Base-by-base conservation (phyloP, 163 green algal genomes). In the Chloromonas sp. region DNA sequence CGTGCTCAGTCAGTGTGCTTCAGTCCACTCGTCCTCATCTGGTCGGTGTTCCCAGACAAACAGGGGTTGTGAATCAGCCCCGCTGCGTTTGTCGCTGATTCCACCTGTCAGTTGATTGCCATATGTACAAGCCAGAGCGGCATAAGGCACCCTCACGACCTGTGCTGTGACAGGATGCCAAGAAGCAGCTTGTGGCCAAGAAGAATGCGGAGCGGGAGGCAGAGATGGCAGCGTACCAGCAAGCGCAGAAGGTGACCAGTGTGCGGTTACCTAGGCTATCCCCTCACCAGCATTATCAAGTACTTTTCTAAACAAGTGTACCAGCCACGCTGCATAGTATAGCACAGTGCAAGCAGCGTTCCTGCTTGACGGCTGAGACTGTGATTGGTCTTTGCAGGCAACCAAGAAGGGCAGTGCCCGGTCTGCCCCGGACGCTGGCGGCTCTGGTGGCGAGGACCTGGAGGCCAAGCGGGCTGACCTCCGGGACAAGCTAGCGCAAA, bases 151-250 rank as follows among this genome's bases (percentile, higher is more conserved):
- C 5, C 66, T 11, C 11, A 11, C 66, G 11, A 74, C 66, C 66
- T 74, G 66, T 11, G 66, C 11, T 5, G 66, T 11, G 66, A 5
- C 79, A 86, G 60, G 86, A 91, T 8, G 83, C 85, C 14, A 91
- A 91, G 86, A 60, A 82, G 61, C 89, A 91, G 86, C 83, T 91
- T 8, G 60, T 91, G 14, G 88, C 86, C 1, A 78, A 87, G 74
- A 91, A 91, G 86, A 83, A 87, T 82, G 78, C 76, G 82, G 88
- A 91, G 82, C 82, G 88, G 0, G 88, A 91, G 57, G 70, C 62
- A 1, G 86, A 91, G 85, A 88, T 87, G 58, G 84, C 70, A n/a
- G 84, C n/a, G 14, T 89, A 87, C 14, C 61, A 84, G 3, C 2
- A 84, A 1, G 61, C 2, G 61, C 81, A 84, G 60, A 61, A 78